Evolutionary conservation across 139 green algal genomes (phyloP), one percentile per base, ranked within the genome.

Genomic region (Chlamydomonas sp.): DNA sequence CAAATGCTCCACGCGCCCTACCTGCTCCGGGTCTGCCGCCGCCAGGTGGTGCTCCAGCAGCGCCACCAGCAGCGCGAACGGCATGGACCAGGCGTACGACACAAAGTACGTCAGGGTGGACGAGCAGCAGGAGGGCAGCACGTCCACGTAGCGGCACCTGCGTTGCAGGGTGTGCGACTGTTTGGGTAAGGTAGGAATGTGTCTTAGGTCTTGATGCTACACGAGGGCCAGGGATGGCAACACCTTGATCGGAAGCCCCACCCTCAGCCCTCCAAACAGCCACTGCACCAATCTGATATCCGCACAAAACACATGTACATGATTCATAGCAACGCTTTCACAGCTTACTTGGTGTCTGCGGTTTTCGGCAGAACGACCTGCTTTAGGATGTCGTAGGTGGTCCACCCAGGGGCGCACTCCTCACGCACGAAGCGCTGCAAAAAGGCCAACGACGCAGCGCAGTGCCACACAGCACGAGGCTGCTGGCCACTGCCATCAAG

Each of bases 131-230:
- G 18, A n/a, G 9, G 81, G 81, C 60, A 80, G 71, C 3, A n/a
- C 72, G 81, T 86, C 81, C 71, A 79, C 81, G 71, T 80, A 86
- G 68, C 81, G 81, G 81, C 81, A 86, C 69, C 81, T 86, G 81
- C 3, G 9, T 59, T 3, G 16, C 1, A 16, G 6, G 69, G 10
- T 20, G 14, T n/a, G 16, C 5, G 69, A 15, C 5, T 75, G 17
- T 15, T 0, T 12, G 69, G 15, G 69, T 12, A n/a, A 8, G 69
- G 69, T 17, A 31, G 69, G 12, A 5, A 5, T 17, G 31, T 49
- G 31, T 49, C 31, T 49, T 49, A 49, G 31, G 31, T 49, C 31
- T 49, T 49, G 31, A 0, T 49, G 31, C 31, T 49, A 49, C 31
- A 49, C 31, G 31, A 49, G 31, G 31, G 31, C 31, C 31, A 49